Evolutionary conservation across 2,329 filamentous ascomycete genomes (phyloP).

Genomic region (Cordyceps militaris): DNA sequence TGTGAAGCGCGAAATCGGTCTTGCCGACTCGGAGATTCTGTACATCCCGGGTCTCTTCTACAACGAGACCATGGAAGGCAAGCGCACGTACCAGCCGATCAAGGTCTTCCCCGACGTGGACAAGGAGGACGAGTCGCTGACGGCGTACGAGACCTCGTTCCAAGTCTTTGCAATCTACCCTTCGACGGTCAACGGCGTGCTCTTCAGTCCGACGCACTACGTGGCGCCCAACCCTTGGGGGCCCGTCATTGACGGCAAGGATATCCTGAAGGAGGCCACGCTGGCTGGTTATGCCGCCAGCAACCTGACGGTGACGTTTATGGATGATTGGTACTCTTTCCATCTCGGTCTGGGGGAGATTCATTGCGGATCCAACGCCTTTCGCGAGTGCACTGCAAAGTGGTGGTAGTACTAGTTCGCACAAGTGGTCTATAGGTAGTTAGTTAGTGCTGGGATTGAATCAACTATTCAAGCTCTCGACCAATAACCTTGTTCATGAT

Average conservation of each 20-base stretch:
- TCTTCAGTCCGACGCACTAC: constrained; percentile 13
- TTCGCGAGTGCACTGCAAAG: neutral
- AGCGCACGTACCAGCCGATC: constrained; percentile 13
- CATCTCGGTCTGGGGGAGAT: neutral
- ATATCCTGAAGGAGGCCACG: neutral
- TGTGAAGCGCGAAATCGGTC: constrained; percentile 19
- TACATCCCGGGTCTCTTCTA: constrained; percentile 15
- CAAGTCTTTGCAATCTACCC: constrained; percentile 11
- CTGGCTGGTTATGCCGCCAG: neutral
- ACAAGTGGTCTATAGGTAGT: neutral
- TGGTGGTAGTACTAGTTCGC: neutral
- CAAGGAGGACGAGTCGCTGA: neutral
- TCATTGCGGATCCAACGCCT: neutral
- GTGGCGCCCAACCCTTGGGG: constrained; percentile 1
- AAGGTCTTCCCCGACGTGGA: neutral
- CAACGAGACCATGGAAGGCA: neutral
- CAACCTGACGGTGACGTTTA: neutral
- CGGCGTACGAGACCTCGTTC: neutral
- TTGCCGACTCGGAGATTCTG: constrained; percentile 19
- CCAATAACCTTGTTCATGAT: no score
- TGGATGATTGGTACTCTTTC: neutral
- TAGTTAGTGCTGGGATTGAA: no score
- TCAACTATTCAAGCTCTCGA: no score
- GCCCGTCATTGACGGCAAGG: neutral
- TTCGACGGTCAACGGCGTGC: constrained; percentile 18